Evolutionary conservation across 169 alveolate species (phyloP).

Genomic region (Cyclospora cayetanensis): DNA sequence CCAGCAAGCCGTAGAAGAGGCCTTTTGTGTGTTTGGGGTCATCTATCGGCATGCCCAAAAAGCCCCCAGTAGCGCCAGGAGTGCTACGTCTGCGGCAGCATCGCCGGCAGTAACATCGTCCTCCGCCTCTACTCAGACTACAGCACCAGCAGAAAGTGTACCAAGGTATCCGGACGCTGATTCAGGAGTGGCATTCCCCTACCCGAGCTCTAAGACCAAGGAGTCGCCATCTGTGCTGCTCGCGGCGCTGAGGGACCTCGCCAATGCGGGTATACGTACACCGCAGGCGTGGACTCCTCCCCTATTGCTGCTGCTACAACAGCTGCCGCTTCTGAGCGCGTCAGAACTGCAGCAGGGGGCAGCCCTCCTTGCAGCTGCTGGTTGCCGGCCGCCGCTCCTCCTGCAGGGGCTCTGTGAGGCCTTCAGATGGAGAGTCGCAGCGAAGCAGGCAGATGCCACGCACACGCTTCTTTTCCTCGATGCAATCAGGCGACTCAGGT

Average conservation of each 20-base stretch:
- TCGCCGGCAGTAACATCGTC: not conserved
- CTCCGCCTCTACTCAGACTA: not conserved
- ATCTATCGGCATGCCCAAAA: not conserved
- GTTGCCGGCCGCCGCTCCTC: constrained; percentile 51
- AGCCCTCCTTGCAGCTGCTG: constrained; percentile 44
- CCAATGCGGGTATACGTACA: constrained; percentile 26
- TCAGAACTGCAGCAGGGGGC: constrained; percentile 20
- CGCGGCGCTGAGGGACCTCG: constrained; percentile 21
- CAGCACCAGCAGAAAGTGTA: not conserved
- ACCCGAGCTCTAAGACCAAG: not conserved
- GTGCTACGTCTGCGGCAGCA: not conserved
- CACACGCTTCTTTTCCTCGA: constrained; percentile 23
- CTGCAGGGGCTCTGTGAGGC: constrained; percentile 58
- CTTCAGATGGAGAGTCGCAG: constrained; percentile 40
- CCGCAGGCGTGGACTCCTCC: constrained; percentile 57
- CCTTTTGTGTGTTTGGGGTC: constrained; percentile 34
- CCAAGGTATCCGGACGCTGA: not conserved
- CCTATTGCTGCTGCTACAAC: constrained; percentile 22
- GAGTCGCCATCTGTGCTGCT: constrained; percentile 39
- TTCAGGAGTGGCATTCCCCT: not conserved
- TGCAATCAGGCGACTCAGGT: constrained; percentile 36
- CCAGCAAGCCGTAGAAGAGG: constrained; percentile 13
- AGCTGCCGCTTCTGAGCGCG: constrained; percentile 29
- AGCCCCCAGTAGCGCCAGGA: not conserved
- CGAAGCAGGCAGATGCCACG: constrained; percentile 29